Base-by-base conservation (phyloP, 2,329 filamentous ascomycete species). In the Pseudonectria foliicola region DNA sequence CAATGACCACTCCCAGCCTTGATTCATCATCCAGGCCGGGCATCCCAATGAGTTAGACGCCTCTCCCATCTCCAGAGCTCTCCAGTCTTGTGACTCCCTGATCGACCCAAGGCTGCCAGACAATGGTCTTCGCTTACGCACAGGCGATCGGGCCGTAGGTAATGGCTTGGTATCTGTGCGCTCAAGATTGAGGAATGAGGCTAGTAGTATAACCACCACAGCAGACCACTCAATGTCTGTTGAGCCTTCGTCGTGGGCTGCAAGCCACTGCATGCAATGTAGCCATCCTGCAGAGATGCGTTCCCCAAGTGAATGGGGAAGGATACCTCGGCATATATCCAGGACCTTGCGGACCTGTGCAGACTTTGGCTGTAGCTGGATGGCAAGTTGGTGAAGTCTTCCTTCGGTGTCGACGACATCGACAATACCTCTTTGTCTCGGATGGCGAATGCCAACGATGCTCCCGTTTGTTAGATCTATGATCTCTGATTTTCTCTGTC, bases 1-100 rank as follows among this genome's bases (percentile, higher is more conserved):
- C 34, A 79, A 59, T 27, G 82, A 68, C 84, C 84, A 89, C 26
- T 76, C 69, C 85, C 85, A 90, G 3, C 77, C 73, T 34, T 66
- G 63, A 39, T 67, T 76, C 45, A 76, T 71, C 63, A 81, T 66
- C 77, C 77, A 81, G 4, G 62, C 38, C 1, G 77, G 70, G 40
- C 63, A 71, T 2, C 65, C 65, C 4, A 67, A 54, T 2, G 72
- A 68, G 35, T 69, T 72, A 3, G 62, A 59, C 10, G 64, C 62
- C 44, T 74, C 70, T 12, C 62, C 57, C 10, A 50, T 44, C 34
- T 69, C 66, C 53, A 77, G 61, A 0, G 60, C 53, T 32, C 63
- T 67, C 70, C 71, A 76, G 34, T 71, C 56, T 28, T 61, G 57
- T 2, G 57, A 61, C 16, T 62, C 57, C 29, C 45, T 50, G 13